Evolutionary conservation across 495 filamentous ascomycete genomes (phyloP), one percentile per base, ranked within the genome.

Genomic region (Aspergillus avenaceus): DNA sequence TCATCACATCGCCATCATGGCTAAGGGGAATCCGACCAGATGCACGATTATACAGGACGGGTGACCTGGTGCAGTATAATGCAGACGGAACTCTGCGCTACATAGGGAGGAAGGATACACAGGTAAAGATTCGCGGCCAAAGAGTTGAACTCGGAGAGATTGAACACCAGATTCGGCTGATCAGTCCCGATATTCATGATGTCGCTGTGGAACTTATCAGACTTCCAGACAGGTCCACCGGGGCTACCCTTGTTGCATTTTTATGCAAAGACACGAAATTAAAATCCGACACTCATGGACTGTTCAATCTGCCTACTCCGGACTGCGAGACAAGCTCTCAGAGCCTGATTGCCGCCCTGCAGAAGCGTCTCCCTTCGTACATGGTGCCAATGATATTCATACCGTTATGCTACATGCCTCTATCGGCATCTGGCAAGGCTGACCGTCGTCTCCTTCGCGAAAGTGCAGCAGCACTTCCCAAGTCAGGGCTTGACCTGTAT

Each of bases 141-240:
- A 67, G 73, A 0, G 46, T 78, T 7, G 72, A 76, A 13, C 55
- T 75, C 3, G 50, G 51, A 6, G 74, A 78, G 29, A 54, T 77
- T 11, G 70, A 66, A 47, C n/a, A 36, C 37, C 46, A 62, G 9
- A 5, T 32, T 4, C 29, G 29, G 11, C 4, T 32, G 11, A 13
- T 63, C 3, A 14, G 16, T 52, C 21, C 37, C 41, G 28, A 1
- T 24, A 22, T n/a, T n/a, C 2, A 27, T 3, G 29, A 12, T 4
- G 29, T 5, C 3, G 29, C 14, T 9, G 29, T 12, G 4, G 29
- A 5, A 4, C 4, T 5, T 13, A 32, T 32, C 11, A n/a, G 3
- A 3, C 4, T 12, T 5, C 29, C 4, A 5, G 4, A 5, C 4
- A n/a, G 29, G 11, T 12, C 4, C 4, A 12, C 12, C 29, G 4